These are phyloP conservation scores for Aspergillus steynii DNA, from an alignment of 495 filamentous ascomycete species.

Conservation along the genomic window DNA sequence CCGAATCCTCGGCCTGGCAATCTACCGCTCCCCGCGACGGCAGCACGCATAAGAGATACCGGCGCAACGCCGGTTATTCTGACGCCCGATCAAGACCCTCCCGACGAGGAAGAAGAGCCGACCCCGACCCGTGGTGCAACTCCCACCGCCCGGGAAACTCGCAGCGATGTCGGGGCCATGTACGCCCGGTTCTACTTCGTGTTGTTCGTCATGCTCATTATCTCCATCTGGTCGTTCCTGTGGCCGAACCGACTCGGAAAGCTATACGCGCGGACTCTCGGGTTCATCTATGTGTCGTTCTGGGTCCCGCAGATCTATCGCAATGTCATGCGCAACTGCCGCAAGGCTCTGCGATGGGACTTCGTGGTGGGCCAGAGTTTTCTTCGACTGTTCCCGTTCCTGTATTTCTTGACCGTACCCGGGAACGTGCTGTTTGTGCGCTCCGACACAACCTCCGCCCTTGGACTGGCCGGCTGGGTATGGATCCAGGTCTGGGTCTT, in stretches of 20 bases:
- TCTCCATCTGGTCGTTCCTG: conserved; percentile 72
- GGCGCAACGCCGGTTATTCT: conserved; percentile 70
- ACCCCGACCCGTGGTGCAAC: conserved; percentile 29
- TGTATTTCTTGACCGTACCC: conserved; percentile 73
- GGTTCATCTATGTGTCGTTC: conserved; percentile 78
- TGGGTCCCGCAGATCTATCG: conserved; percentile 91
- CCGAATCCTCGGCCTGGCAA: conserved; percentile 37
- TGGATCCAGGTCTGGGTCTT: conserved; percentile 86
- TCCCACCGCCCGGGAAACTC: conserved; percentile 39
- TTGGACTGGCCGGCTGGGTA: conserved; percentile 73
- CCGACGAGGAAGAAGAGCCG: conserved; percentile 35
- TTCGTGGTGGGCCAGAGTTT: conserved; percentile 83
- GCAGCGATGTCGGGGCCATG: conserved; percentile 67
- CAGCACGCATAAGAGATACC: conserved; percentile 44
- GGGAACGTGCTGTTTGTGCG: conserved; percentile 82
- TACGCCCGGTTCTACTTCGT: conserved; percentile 77
- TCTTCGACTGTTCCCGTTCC: conserved; percentile 72
- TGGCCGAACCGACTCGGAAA: conserved; percentile 71
- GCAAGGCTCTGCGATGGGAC: conserved; percentile 81
- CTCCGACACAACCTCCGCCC: conserved; percentile 62
- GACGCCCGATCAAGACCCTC: conserved; percentile 79
- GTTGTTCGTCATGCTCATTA: conserved; percentile 67
- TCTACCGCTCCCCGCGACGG: conserved; percentile 66
- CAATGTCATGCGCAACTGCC: conserved; percentile 88
- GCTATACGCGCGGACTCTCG: conserved; percentile 66